Conservation (phyloP, 345 rosid species). For the Excoecaria cochinchinensis region DNA sequence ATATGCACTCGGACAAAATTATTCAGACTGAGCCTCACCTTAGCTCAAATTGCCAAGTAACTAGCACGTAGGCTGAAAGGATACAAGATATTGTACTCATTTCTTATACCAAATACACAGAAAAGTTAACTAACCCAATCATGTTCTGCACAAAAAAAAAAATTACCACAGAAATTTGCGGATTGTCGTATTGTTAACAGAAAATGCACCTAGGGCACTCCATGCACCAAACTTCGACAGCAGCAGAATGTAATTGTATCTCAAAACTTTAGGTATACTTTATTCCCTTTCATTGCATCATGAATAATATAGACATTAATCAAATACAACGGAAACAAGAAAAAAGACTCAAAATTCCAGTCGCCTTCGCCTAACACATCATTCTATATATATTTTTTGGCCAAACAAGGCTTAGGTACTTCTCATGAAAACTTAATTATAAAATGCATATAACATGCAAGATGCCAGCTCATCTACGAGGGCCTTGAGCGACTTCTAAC, state of each 20-base stretch:
- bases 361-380: neutral
- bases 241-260: neutral
- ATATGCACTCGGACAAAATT: neutral
- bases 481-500: constrained; percentile 67
- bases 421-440: neutral
- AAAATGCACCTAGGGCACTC: too few relatives aligned
- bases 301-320: neutral
- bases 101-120: too few relatives aligned
- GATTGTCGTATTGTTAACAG: too few relatives aligned
- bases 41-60: too few relatives aligned
- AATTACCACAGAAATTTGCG: too few relatives aligned
- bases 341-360: neutral
- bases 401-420: neutral
- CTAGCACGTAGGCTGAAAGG: too few relatives aligned
- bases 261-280: neutral
- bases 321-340: neutral
- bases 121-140: too few relatives aligned
- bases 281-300: neutral
- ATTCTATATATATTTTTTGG: neutral
- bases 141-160: too few relatives aligned
- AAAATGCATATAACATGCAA: neutral
- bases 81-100: too few relatives aligned
- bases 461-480: constrained; percentile 24
- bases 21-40: too few relatives aligned
- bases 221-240: too few relatives aligned